Percentiles rank a stretch among this genome's conserved stretches.
Conservation (phyloP, 163 green algal species). For the Chlorella variabilis region DNA sequence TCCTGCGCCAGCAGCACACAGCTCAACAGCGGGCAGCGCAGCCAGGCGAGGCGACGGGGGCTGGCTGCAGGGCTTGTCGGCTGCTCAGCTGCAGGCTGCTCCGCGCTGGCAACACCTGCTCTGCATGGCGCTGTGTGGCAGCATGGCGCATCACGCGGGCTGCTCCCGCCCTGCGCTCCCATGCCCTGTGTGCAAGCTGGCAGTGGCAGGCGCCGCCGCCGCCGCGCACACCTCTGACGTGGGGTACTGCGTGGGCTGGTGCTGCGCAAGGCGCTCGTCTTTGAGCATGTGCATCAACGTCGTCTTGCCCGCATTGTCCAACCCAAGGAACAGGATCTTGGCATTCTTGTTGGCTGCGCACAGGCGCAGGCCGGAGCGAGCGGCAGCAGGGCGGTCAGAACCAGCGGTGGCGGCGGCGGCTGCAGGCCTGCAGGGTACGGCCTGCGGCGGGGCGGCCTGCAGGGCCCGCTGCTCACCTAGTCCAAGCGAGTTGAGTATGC, state of each 20-base stretch:
- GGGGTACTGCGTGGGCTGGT: constrained; percentile 98
- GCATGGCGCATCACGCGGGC: too few species aligned
- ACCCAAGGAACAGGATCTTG: constrained; percentile 98
- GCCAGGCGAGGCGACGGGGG: too few species aligned
- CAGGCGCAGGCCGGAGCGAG: not conserved
- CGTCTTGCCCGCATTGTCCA: constrained; percentile 98
- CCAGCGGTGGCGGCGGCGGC: not conserved
- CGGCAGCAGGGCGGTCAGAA: too few species aligned
- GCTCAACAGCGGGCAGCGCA: not conserved
- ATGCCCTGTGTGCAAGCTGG: not conserved
- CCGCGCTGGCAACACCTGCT: too few species aligned
- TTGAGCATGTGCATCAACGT: constrained; percentile 99
- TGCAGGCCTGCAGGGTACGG: too few species aligned
- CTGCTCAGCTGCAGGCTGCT: too few species aligned
- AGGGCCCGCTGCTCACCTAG: constrained; percentile 53
- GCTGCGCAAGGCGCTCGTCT: constrained; percentile 96
- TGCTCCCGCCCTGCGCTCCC: too few species aligned
- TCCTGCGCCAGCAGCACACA: constrained; percentile 71
- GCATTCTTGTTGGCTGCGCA: constrained; percentile 95
- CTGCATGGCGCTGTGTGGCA: too few species aligned
- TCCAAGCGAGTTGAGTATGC: constrained; percentile 94
- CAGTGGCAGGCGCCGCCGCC: too few species aligned
- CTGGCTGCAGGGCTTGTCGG: too few species aligned
- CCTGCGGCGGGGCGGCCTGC: not conserved
- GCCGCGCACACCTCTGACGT: constrained; percentile 85